Conservation (phyloP, 192 early-diverging fungal genomes). For the Chytriomyces sp. region DNA sequence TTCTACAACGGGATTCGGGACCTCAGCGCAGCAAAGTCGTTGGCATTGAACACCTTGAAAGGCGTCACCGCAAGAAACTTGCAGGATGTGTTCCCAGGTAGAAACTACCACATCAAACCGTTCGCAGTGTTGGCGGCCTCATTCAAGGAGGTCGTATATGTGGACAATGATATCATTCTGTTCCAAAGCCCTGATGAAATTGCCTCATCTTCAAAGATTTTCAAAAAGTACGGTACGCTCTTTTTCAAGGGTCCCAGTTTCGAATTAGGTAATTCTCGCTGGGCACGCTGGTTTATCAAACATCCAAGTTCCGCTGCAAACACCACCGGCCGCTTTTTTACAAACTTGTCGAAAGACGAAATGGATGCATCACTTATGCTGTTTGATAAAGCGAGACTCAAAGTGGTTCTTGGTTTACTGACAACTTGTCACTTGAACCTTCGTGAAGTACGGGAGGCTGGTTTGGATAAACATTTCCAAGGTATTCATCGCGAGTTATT, state of each 20-base stretch:
- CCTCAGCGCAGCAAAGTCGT: background rate
- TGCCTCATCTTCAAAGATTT: constrained; percentile 42
- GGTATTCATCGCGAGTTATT: too few relatives aligned
- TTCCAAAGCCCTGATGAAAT: constrained; percentile 61
- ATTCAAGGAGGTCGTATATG: constrained; percentile 68
- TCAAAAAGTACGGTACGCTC: constrained; percentile 55
- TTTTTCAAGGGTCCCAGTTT: constrained; percentile 68
- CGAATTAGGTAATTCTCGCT: constrained; percentile 12
- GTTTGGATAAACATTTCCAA: constrained; percentile 31
- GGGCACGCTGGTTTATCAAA: constrained; percentile 49
- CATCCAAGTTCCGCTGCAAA: constrained; percentile 59
- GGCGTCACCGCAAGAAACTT: background rate
- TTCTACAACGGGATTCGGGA: background rate
- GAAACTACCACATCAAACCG: constrained; percentile 43
- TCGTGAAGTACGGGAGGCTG: constrained; percentile 23
- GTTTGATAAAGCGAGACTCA: constrained; percentile 13
- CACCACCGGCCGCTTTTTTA: constrained; percentile 53
- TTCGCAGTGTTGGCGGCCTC: constrained; percentile 65
- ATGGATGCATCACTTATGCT: constrained; percentile 25
- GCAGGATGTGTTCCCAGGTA: background rate
- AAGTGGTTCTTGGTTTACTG: constrained; percentile 26
- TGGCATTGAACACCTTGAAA: background rate
- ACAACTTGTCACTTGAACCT: constrained; percentile 36
- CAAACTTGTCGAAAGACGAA: constrained; percentile 58
- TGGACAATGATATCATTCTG: constrained; percentile 73